A percentile compares a stretch with the other conserved stretches of the same genome.
Conservation (phyloP, 495 filamentous ascomycete species). For the Staphylotrichum tortipilum region DNA sequence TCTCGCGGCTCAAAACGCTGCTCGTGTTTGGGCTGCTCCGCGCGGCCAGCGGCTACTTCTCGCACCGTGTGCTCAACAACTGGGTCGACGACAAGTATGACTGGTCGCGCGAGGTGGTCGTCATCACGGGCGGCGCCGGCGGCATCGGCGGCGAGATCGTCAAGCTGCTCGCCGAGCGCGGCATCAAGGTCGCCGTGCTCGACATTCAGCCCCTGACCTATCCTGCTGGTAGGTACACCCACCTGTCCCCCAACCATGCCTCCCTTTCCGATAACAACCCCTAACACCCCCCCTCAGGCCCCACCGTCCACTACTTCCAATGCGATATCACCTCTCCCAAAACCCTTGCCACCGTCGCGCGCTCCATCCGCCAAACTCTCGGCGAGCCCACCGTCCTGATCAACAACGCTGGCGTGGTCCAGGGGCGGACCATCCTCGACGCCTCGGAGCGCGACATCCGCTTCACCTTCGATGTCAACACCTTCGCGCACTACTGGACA, state of each 20-base stretch:
- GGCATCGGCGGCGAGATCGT: conserved; percentile 61
- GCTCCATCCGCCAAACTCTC: conserved; percentile 43
- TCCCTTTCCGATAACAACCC: background rate
- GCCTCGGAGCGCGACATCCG: conserved; percentile 46
- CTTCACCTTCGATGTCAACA: conserved; percentile 66
- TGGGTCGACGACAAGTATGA: conserved; percentile 52
- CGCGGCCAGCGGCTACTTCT: conserved; percentile 42
- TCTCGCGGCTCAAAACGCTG: conserved; percentile 39
- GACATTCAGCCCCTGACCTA: conserved; percentile 56
- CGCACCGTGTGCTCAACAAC: conserved; percentile 51
- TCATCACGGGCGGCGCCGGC: conserved; percentile 62
- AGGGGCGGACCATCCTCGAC: conserved; percentile 52
- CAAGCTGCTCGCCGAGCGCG: conserved; percentile 46
- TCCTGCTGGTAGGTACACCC: conserved; percentile 36
- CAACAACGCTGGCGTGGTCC: conserved; percentile 65
- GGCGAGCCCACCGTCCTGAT: conserved; percentile 63
- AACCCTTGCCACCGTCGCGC: conserved; percentile 39
- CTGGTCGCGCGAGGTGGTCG: conserved; percentile 60
- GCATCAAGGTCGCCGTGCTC: conserved; percentile 58
- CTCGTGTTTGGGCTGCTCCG: conserved; percentile 42
- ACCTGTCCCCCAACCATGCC: too few relatives aligned
- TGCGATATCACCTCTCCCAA: conserved; percentile 54
- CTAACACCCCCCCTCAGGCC: conserved; percentile 22
- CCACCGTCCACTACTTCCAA: conserved; percentile 51
- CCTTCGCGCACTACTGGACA: conserved; percentile 58